A percentile compares a stretch with the other conserved stretches of the same genome.
Evolutionary conservation across 1,284 basidiomycete genomes (phyloP).

Genomic region (Moniliella sp.): DNA sequence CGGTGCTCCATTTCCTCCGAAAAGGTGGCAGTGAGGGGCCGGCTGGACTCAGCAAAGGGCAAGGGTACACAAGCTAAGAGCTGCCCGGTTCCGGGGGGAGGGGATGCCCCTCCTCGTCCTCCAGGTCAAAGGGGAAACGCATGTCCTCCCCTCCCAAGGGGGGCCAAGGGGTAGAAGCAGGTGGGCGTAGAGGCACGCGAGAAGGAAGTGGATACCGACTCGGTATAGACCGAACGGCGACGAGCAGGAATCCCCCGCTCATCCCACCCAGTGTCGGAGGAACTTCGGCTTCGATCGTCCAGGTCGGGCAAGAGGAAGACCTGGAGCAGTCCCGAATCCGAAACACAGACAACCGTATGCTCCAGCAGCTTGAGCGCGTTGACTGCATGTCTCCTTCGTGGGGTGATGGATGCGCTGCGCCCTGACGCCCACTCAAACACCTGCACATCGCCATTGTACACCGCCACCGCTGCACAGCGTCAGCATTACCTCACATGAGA

Average conservation of each 20-base stretch:
- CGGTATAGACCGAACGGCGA: too few species aligned
- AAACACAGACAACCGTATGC: neutral
- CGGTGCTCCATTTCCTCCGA: neutral
- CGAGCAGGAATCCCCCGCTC: too few species aligned
- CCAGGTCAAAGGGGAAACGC: too few species aligned
- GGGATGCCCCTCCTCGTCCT: too few species aligned
- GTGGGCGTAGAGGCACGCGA: too few species aligned
- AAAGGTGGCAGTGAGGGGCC: neutral
- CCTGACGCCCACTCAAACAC: constrained; percentile 5
- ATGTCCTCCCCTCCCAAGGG: too few species aligned
- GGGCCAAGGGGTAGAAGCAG: too few species aligned
- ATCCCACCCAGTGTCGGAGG: too few species aligned
- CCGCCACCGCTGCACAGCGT: constrained; percentile 6
- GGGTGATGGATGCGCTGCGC: constrained; percentile 3
- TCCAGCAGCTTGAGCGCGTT: constrained; percentile 5
- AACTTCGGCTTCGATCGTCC: too few species aligned
- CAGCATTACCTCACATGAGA: neutral
- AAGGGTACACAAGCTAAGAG: too few species aligned
- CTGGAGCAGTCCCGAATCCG: neutral
- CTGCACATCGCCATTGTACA: constrained; percentile 5
- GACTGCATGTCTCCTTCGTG: constrained; percentile 3
- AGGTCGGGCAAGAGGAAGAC: neutral
- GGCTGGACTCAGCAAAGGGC: neutral
- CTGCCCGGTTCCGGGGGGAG: neutral
- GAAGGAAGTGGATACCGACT: too few species aligned